These are phyloP conservation scores for Apophysomyces variabilis DNA, from an alignment of 371 early-diverging fungal genomes.

Conservation along the genomic window DNA sequence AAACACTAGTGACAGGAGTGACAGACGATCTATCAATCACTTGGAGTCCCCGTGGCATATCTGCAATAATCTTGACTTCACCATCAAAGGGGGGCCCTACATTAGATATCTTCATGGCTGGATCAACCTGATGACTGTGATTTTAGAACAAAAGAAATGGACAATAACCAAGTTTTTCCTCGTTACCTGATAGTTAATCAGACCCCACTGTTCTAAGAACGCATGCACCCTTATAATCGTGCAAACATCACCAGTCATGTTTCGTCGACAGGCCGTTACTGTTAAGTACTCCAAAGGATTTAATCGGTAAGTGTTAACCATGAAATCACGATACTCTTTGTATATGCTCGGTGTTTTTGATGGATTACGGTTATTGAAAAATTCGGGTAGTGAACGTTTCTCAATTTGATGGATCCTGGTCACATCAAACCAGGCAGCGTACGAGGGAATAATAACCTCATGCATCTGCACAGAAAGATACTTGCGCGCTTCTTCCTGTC, in stretches of 20 bases:
- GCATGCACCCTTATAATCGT: conserved; percentile 96
- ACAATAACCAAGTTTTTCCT: too few relatives aligned
- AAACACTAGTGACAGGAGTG: not conserved
- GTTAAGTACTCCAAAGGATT: conserved; percentile 95
- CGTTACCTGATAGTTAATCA: conserved; percentile 97
- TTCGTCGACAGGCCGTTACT: conserved; percentile 94
- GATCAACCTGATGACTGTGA: conserved; percentile 76
- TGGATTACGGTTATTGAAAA: conserved; percentile 90
- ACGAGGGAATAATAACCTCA: conserved; percentile 86
- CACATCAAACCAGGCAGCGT: conserved; percentile 95
- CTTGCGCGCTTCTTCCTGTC: conserved; percentile 65
- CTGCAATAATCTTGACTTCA: conserved; percentile 24
- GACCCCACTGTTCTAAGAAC: conserved; percentile 99
- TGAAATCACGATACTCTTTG: conserved; percentile 96
- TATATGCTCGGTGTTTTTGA: conserved; percentile 92
- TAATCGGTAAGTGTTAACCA: conserved; percentile 95
- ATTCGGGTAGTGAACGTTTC: conserved; percentile 89
- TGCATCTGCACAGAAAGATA: conserved; percentile 75
- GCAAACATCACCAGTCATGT: conserved; percentile 96
- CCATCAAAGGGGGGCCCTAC: conserved; percentile 31
- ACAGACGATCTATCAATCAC: not conserved
- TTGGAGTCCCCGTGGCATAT: conserved; percentile 19
- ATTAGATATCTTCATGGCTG: conserved; percentile 83
- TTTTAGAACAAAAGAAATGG: conserved; percentile 64
- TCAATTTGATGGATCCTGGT: conserved; percentile 89